Base-by-base conservation (phyloP, 2,329 filamentous ascomycete species). In the Amauroascus verrucosus region DNA sequence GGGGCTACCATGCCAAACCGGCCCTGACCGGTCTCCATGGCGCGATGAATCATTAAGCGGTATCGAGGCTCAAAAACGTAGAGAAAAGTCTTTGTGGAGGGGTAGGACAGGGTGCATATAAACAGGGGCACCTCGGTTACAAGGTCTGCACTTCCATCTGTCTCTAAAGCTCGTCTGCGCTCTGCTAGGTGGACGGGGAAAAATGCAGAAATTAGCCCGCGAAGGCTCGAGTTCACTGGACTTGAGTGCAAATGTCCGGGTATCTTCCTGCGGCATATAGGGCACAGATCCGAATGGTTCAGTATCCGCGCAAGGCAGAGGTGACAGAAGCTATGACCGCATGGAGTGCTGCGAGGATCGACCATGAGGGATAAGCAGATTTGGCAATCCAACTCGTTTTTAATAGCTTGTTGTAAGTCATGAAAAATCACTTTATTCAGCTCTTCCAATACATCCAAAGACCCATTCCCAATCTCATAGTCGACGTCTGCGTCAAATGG, bases 21-120 rank as follows among this genome's bases (percentile, higher is more conserved):
- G 13, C 80, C 75, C 56, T 85, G 80, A 0, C 82, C 81, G 53
- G 63, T 73, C 57, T 89, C 84, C 51, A 94, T 73, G 0, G 82
- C 85, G 33, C 88, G 80, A 45, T 85, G 79, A 35, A 95, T 84
- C 88, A 95, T 93, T n/a, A 93, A 75, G 6, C 88, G 81, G 65
- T 95, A 95, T 6, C 86, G 79, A n/a, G 87, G 86, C 66, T 95
- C 90, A 64, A 95, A 95, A n/a, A 96, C 80, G 62, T 94, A 86
- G 2, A 95, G 73, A 60, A 93, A 93, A 0, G 87, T 90, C 0
- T 85, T 88, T 80, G 91, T 88, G 1, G 77, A 75, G 0, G 90
- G 90, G 60, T 93, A 91, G 0, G 87, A 80, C 7, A 94, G 70
- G 0, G 88, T 88, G 68, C 86, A 93, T 30, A 94, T 79, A 60